Conservation (phyloP, 2,329 filamentous ascomycete genomes). For the Fusarium austroafricanum region DNA sequence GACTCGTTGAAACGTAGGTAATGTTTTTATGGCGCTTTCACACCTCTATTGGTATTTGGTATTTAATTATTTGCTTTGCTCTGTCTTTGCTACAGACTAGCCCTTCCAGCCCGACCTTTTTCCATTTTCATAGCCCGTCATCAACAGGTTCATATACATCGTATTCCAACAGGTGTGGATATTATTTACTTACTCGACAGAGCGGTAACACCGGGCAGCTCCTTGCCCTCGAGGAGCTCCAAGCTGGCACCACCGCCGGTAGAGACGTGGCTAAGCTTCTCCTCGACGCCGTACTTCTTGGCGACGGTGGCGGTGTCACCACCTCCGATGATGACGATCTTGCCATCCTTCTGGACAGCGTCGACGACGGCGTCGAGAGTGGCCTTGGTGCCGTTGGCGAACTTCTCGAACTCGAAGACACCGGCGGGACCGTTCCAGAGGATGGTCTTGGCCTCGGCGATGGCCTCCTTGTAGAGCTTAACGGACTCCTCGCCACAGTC, state of each 20-base stretch:
- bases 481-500: constrained; percentile 93
- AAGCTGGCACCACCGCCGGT: constrained; percentile 95
- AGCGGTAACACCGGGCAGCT: constrained; percentile 90
- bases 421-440: constrained; percentile 98
- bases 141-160: constrained; percentile 44
- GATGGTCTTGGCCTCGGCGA: constrained; percentile 91
- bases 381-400: constrained; percentile 90
- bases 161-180: constrained; percentile 33
- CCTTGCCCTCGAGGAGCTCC: constrained; percentile 98
- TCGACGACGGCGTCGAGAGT: constrained; percentile 89
- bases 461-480: constrained; percentile 88
- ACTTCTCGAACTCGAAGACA: constrained; percentile 97
- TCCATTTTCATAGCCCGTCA: constrained; percentile 48
- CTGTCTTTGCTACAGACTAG: constrained; percentile 51
- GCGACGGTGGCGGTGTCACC: constrained; percentile 98
- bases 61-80: constrained; percentile 42
- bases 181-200: constrained; percentile 79
- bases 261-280: constrained; percentile 97
- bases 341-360: constrained; percentile 79
- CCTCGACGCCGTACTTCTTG: constrained; percentile 95
- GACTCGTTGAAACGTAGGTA: not conserved
- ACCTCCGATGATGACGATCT: constrained; percentile 98
- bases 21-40: constrained; percentile 12
- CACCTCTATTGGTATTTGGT: constrained; percentile 41
- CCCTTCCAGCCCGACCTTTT: constrained; percentile 49